Evolutionary conservation across 495 filamentous ascomycete genomes (phyloP).

Genomic region (Penicillium psychrofluorescens): DNA sequence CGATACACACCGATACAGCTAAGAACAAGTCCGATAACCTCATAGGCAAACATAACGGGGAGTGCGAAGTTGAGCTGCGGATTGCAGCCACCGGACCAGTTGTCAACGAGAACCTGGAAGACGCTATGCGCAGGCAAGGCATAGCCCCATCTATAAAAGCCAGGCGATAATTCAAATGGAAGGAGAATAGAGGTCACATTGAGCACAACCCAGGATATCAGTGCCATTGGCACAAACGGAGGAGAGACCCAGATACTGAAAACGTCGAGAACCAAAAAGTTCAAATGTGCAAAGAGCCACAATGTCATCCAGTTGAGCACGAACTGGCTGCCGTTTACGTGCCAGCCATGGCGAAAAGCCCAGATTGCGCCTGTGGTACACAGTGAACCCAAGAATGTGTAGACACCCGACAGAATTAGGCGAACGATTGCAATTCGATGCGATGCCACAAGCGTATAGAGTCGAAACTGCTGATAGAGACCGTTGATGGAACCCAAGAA

Average conservation of each 20-base stretch:
- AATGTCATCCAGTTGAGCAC: slow-evolving; percentile 37
- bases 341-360: slow-evolving; percentile 42
- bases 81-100: slow-evolving; percentile 45
- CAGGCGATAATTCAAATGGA: slow-evolving; percentile 39
- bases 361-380: slow-evolving; percentile 40
- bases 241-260: slow-evolving; percentile 37
- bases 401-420: slow-evolving; percentile 27
- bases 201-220: slow-evolving; percentile 41
- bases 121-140: slow-evolving; percentile 39
- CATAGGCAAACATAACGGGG: slow-evolving; percentile 36
- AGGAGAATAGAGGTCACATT: slow-evolving; percentile 41
- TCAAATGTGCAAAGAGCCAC: slow-evolving; percentile 46
- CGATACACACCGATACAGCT: slow-evolving; percentile 34
- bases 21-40: slow-evolving; percentile 20
- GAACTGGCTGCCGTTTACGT: slow-evolving; percentile 40
- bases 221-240: slow-evolving; percentile 34
- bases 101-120: slow-evolving; percentile 36
- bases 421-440: slow-evolving; percentile 38
- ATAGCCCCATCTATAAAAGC: slow-evolving; percentile 42
- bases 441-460: slow-evolving; percentile 29
- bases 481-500: slow-evolving; percentile 37
- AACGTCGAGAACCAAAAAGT: slow-evolving; percentile 42
- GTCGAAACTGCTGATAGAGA: slow-evolving; percentile 34
- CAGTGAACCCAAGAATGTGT: slow-evolving; percentile 39
- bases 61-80: slow-evolving; percentile 32